Conservation (phyloP, 2,329 filamentous ascomycete species). For the Colletotrichum ledebouriae region DNA sequence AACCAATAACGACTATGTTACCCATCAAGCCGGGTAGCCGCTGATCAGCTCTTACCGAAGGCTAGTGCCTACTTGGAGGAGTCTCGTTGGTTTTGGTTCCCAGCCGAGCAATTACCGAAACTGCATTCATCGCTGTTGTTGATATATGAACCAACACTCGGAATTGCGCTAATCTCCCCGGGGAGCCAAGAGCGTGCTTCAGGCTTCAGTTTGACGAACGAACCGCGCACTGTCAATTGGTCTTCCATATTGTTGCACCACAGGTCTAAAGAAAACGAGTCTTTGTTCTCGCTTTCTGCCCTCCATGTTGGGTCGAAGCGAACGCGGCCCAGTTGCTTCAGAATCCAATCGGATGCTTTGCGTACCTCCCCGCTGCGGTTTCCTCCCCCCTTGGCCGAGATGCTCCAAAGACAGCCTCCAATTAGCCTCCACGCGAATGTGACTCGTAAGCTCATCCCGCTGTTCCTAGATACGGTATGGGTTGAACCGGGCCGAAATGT, state of each 20-base stretch:
- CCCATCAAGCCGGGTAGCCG: too few relatives aligned
- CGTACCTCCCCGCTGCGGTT: slow-evolving; percentile 3
- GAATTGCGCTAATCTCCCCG: not conserved
- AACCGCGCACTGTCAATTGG: slow-evolving; percentile 7
- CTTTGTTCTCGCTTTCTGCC: slow-evolving; percentile 4
- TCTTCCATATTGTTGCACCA: slow-evolving; percentile 20
- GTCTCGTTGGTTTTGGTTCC: not conserved
- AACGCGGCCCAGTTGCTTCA: slow-evolving; percentile 11
- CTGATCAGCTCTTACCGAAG: not conserved
- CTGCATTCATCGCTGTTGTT: not conserved
- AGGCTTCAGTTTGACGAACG: not conserved
- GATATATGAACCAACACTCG: not conserved
- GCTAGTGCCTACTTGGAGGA: not conserved
- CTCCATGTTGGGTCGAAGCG: slow-evolving; percentile 28
- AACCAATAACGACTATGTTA: not conserved
- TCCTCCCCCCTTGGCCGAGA: not conserved
- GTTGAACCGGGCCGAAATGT: slow-evolving; percentile 5
- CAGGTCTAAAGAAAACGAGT: slow-evolving; percentile 11
- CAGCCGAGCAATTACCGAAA: not conserved
- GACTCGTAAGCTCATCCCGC: not conserved
- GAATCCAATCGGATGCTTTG: slow-evolving; percentile 28
- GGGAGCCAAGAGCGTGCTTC: not conserved
- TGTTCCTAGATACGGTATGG: not conserved
- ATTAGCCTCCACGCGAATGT: not conserved
- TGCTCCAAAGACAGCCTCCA: slow-evolving; percentile 15